These are phyloP conservation scores for Eutrema heterophyllum DNA, from an alignment of 345 rosid species.

Conservation along the genomic window DNA sequence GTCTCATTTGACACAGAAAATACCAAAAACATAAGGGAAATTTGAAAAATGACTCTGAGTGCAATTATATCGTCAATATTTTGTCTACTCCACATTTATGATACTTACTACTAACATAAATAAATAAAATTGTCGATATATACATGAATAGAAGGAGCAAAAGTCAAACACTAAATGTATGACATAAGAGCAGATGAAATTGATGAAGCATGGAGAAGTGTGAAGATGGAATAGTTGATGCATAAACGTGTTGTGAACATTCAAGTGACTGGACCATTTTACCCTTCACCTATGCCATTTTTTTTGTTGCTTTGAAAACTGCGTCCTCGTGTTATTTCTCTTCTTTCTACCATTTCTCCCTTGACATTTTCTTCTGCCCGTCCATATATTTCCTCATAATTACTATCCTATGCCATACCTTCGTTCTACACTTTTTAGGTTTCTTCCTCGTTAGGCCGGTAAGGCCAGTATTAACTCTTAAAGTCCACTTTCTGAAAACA, in stretches of 20 bases:
- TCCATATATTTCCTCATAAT: neutral
- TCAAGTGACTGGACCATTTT: neutral
- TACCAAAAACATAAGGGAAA: too few relatives aligned
- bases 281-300: too few relatives aligned
- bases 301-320: neutral
- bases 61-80: too few relatives aligned
- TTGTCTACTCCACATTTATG: neutral
- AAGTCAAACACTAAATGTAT: conserved; percentile 21
- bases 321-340: neutral
- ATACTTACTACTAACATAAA: neutral
- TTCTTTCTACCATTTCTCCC: too few relatives aligned
- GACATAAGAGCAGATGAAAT: conserved; percentile 13
- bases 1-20: too few relatives aligned
- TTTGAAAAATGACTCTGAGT: too few relatives aligned
- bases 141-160: neutral
- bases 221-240: neutral
- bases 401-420: neutral
- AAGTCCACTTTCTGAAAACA: neutral
- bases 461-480: neutral
- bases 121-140: neutral
- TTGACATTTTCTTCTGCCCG: neutral
- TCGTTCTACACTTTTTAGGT: neutral
- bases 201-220: conserved; percentile 18
- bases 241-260: conserved; percentile 12
- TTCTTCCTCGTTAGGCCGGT: neutral